Base-by-base conservation (phyloP, 2,329 filamentous ascomycete species). In the Lecanosticta acicola region DNA sequence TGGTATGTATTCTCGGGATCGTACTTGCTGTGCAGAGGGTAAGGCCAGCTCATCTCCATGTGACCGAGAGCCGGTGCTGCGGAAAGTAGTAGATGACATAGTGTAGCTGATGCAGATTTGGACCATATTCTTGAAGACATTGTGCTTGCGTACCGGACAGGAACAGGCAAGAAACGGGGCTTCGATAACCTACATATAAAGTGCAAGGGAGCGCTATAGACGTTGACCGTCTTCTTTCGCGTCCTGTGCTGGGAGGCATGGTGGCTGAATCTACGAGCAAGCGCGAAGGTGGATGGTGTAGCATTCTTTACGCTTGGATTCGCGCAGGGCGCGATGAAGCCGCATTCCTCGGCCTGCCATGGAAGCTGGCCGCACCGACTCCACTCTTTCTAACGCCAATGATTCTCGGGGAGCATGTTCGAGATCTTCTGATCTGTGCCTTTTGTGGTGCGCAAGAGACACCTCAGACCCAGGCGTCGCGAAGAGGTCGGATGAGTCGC, bases 31-130 rank as follows among this genome's bases (percentile, higher is more conserved):
- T 71, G 72, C 18, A 80, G 66, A 8, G 77, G 74, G 48, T 71
- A 75, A 1, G 78, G 78, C 47, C 70, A 70, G 55, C 63, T 67
- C 75, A 81, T 72, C 60, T 80, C 72, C 68, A 80, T 77, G 60
- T 81, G 78, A 17, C 48, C 50, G 21, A 59, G 37, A 32, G 45
- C 53, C 36, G 48, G 54, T 53, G 32, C 24, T 38, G 46, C 35
- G 20, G 42, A 48, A 18, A 54, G 41, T 32, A 54, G 44, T 19
- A 54, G 32, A 19, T n/a, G 16, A 34, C 44, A 45, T 19, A 36
- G 21, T 2, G 41, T 35, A 24, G 35, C 26, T 16, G 21, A 39
- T n/a, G 48, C 18, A 21, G 29, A 35, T 37, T 34, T 41, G 41
- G 48, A 39, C 32, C 32, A 38, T 45, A 32, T 37, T 41, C 39